These are phyloP conservation scores for Podaxis mareebaensis DNA, from an alignment of 768 basidiomycete species.

Conservation along the genomic window DNA sequence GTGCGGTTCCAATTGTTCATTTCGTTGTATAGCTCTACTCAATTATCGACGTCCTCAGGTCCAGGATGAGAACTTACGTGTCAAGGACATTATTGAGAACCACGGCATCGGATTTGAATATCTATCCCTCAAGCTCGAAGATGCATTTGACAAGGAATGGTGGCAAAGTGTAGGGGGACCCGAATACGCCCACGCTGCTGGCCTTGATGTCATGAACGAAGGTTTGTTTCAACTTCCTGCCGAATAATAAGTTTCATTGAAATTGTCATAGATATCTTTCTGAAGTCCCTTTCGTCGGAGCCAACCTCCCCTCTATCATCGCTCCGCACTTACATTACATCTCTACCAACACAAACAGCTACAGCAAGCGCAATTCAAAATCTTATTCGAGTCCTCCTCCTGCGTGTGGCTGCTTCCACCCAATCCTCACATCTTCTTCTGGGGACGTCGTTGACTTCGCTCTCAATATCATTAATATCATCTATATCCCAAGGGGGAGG, in stretches of 20 bases:
- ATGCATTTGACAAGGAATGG: conserved; percentile 73
- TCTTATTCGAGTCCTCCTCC: conserved; percentile 66
- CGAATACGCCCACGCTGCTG: conserved; percentile 21
- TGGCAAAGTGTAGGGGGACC: conserved; percentile 52
- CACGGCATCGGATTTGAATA: conserved; percentile 44
- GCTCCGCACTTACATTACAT: conserved; percentile 54
- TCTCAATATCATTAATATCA: conserved; percentile 74
- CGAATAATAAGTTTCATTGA: neutral
- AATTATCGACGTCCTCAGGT: conserved; percentile 37
- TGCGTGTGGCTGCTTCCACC: conserved; percentile 60
- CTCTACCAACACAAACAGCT: conserved; percentile 77
- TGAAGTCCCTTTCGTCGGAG: conserved; percentile 25
- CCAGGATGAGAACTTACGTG: conserved; percentile 52
- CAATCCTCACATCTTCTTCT: conserved; percentile 75
- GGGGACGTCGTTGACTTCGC: conserved; percentile 76
- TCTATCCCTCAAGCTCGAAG: conserved; percentile 64
- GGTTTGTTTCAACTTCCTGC: conserved; percentile 32
- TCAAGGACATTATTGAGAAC: conserved; percentile 36
- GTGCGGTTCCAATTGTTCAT: conserved; percentile 39
- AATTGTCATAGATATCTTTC: conserved; percentile 29
- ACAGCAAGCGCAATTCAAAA: conserved; percentile 56
- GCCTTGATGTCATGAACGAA: conserved; percentile 54
- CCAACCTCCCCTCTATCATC: conserved; percentile 28
- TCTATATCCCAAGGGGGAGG: conserved; percentile 78
- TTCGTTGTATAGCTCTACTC: conserved; percentile 16